Percentiles rank a stretch among this genome's conserved stretches.
phyloP scores from a whole-genome alignment of 371 early-diverging fungal species.

The Mucor velutinosus region DNA sequence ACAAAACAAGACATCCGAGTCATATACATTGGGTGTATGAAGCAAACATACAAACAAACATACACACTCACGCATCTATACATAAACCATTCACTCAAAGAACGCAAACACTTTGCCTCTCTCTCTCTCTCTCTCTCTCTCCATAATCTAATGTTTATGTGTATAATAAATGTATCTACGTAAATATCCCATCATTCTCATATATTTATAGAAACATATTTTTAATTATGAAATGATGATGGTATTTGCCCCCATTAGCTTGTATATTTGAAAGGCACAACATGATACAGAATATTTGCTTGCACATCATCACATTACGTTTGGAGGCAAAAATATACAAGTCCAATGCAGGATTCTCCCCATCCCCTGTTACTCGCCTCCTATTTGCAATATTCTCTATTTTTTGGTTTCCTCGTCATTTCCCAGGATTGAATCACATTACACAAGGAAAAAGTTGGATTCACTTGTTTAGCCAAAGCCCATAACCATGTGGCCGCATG shows the following conservation, averaged over 20 bases:
- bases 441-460: background rate
- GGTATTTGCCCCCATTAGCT: background rate
- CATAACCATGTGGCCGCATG: too few species aligned
- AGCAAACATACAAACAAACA: background rate
- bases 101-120: background rate
- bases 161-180: background rate
- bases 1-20: slow-evolving; percentile 23
- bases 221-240: background rate
- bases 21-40: slow-evolving; percentile 11
- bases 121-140: background rate
- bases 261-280: background rate
- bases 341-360: background rate
- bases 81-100: background rate
- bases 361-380: background rate
- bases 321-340: background rate
- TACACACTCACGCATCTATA: background rate
- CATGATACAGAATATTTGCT: background rate
- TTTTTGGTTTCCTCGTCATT: background rate
- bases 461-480: background rate
- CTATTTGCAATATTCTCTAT: background rate
- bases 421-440: slow-evolving; percentile 3
- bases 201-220: background rate
- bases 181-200: background rate
- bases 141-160: background rate
- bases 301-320: background rate